phyloP scores from a whole-genome alignment of 129 eudicot genomes.

The Helianthus tuberosus region DNA sequence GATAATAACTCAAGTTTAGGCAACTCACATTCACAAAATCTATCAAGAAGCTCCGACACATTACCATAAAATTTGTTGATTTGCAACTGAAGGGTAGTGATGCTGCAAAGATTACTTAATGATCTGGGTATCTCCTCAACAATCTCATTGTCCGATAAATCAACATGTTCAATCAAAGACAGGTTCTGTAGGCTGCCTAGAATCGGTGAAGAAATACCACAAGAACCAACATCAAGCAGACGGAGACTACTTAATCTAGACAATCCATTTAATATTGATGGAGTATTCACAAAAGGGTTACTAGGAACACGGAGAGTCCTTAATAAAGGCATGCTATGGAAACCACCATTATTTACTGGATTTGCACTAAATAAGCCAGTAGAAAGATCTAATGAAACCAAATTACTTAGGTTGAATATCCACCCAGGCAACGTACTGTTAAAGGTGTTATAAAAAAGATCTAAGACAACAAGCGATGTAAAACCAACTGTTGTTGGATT shows the following conservation, averaged over 20 bases:
- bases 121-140: not conserved
- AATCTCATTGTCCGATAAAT: not conserved
- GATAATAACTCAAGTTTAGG: not conserved
- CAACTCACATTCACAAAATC: not conserved
- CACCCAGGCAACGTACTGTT: not conserved
- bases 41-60: slow-evolving; percentile 4
- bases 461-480: not conserved
- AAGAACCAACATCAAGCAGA: not conserved
- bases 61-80: not conserved
- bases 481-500: not conserved
- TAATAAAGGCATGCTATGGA: no score
- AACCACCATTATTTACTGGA: no score
- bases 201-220: not conserved
- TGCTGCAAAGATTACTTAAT: slow-evolving; percentile 1
- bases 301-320: no score
- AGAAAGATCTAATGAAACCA: no score
- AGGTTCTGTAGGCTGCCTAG: not conserved
- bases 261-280: not conserved
- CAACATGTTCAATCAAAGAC: not conserved
- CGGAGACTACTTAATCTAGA: slow-evolving; percentile 1
- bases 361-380: no score
- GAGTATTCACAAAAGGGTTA: not conserved
- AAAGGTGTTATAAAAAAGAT: not conserved
- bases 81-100: not conserved
- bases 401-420: not conserved